Conservation (phyloP, 306 rosid genomes). For the Citrullus mucosospermus region DNA sequence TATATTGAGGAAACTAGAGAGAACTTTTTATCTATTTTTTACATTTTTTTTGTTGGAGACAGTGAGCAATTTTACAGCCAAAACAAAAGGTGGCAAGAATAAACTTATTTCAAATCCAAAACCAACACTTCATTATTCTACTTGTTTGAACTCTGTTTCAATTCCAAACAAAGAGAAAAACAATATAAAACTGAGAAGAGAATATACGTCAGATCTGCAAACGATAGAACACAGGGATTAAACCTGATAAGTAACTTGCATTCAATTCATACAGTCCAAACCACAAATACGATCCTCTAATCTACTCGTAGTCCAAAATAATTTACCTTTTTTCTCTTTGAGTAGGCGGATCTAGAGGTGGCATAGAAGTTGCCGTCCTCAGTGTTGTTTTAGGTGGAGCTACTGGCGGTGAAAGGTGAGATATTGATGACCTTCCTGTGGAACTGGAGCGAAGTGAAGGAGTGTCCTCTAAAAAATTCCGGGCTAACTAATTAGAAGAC, state of each 20-base stretch:
- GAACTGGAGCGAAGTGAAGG: slow-evolving; percentile 34
- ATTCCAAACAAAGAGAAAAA: not conserved
- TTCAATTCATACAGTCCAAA: not conserved
- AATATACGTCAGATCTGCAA: not conserved
- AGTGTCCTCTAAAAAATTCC: slow-evolving; percentile 34
- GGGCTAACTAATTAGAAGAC: slow-evolving; percentile 40
- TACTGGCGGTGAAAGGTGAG: slow-evolving; percentile 31
- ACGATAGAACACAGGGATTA: not conserved
- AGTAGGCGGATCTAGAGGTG: slow-evolving; percentile 42
- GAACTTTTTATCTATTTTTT: not conserved
- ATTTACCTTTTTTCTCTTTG: slow-evolving; percentile 46
- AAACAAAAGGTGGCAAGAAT: not conserved
- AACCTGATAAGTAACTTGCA: not conserved
- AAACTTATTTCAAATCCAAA: not conserved
- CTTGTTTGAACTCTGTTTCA: not conserved
- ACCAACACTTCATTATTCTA: not conserved
- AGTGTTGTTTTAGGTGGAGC: slow-evolving; percentile 32
- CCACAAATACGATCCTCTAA: not conserved
- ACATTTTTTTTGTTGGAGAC: not conserved
- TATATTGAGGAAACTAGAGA: not conserved
- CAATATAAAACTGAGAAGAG: not conserved
- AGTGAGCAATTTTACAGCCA: not conserved
- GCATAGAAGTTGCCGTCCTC: slow-evolving; percentile 48
- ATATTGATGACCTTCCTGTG: slow-evolving; percentile 32
- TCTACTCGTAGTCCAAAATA: not conserved